Percentiles rank a stretch among this genome's conserved stretches.
These are phyloP conservation scores for Podaxis mareebaensis DNA, from an alignment of 768 basidiomycete genomes.

Conservation along the genomic window DNA sequence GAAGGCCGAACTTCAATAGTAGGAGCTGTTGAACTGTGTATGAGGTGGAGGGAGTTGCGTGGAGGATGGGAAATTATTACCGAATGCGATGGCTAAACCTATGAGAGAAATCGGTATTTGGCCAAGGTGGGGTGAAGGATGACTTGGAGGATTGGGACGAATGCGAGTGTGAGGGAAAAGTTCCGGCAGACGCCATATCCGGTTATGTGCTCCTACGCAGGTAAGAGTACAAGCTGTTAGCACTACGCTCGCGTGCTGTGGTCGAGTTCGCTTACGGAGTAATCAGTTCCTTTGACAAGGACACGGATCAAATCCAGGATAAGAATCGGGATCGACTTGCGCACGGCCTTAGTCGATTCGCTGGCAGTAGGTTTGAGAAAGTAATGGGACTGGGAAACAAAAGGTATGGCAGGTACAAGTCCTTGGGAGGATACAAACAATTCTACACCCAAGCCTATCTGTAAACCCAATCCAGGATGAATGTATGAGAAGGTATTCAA, in stretches of 20 bases:
- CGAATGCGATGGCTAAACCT: constrained; percentile 58
- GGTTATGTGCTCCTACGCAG: constrained; percentile 79
- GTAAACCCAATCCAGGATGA: constrained; percentile 14
- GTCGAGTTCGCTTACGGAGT: constrained; percentile 67
- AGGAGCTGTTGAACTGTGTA: constrained; percentile 68
- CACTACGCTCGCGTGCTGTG: not conserved
- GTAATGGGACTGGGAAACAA: constrained; percentile 63
- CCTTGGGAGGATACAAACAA: constrained; percentile 98
- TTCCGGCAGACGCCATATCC: constrained; percentile 99
- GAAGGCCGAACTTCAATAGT: constrained; percentile 56
- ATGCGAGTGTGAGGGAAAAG: constrained; percentile 91
- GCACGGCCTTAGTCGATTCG: constrained; percentile 51
- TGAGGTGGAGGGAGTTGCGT: not conserved
- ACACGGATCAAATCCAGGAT: constrained; percentile 76
- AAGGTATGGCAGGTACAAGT: constrained; percentile 81
- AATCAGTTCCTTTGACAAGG: constrained; percentile 90
- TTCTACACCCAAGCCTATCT: constrained; percentile 99
- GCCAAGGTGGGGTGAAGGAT: constrained; percentile 66
- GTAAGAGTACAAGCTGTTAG: not conserved
- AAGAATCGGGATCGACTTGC: constrained; percentile 68
- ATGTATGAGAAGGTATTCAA: not conserved
- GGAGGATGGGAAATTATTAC: constrained; percentile 36
- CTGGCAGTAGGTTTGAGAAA: constrained; percentile 47
- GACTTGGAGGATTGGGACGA: constrained; percentile 74
- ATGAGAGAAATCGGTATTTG: constrained; percentile 57